Percentiles rank a stretch among this genome's conserved stretches.
Evolutionary conservation across 352 stramenopile species (phyloP).

Genomic region (Pythium apleroticum): DNA sequence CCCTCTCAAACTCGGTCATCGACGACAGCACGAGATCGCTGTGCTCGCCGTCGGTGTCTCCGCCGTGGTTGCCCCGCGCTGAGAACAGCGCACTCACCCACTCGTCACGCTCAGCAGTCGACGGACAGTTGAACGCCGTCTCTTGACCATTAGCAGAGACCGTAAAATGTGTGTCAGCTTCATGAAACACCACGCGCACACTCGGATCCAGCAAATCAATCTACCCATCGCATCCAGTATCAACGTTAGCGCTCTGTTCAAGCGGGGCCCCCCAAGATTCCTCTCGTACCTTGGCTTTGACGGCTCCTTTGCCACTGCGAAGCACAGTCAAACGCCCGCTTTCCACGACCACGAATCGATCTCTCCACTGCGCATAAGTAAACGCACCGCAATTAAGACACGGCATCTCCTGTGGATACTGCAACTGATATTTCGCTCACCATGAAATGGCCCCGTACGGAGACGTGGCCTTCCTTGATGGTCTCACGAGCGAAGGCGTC

Average conservation of each 20-base stretch:
- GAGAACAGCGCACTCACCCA: constrained; percentile 68
- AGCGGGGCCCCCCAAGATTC: not conserved
- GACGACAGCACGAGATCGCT: constrained; percentile 43
- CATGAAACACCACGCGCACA: constrained; percentile 63
- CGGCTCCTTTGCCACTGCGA: constrained; percentile 39
- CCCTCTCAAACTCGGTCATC: constrained; percentile 41
- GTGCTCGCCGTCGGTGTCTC: constrained; percentile 41
- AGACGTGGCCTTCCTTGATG: constrained; percentile 62
- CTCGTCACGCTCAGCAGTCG: constrained; percentile 41
- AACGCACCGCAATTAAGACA: not conserved
- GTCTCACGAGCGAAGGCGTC: not conserved
- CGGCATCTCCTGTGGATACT: not conserved
- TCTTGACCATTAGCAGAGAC: constrained; percentile 47
- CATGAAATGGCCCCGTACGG: constrained; percentile 66
- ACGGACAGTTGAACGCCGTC: constrained; percentile 53
- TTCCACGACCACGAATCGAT: constrained; percentile 59
- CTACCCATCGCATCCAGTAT: constrained; percentile 18
- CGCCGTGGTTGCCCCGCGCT: constrained; percentile 35
- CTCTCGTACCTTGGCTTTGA: constrained; percentile 59
- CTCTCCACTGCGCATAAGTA: constrained; percentile 57
- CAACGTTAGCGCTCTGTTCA: too few relatives aligned
- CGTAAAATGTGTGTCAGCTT: constrained; percentile 54
- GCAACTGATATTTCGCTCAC: constrained; percentile 23
- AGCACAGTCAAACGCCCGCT: constrained; percentile 49
- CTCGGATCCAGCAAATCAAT: constrained; percentile 58